Conservation (phyloP, 257 asterid species). For the Nicotiana benthamiana region DNA sequence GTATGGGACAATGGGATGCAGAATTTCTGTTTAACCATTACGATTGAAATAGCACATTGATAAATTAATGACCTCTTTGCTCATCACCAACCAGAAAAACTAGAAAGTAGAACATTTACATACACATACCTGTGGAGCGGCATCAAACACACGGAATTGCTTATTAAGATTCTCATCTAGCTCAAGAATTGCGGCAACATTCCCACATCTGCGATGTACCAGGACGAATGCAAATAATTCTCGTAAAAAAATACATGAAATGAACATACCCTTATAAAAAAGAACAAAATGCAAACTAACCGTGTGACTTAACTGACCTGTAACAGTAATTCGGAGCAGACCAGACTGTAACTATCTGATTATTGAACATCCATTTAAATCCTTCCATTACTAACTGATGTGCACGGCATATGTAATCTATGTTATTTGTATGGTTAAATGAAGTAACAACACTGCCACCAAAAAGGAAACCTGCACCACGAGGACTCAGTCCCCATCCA, state of each 20-base stretch:
- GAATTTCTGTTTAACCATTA: not conserved
- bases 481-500: slow-evolving; percentile 98
- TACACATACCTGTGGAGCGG: slow-evolving; percentile 84
- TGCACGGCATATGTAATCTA: slow-evolving; percentile 94
- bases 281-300: not conserved
- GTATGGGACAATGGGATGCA: not conserved
- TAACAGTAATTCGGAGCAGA: slow-evolving; percentile 98
- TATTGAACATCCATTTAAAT: slow-evolving; percentile 90
- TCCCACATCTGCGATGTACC: slow-evolving; percentile 69
- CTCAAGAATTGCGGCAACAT: slow-evolving; percentile 95
- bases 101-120: not conserved
- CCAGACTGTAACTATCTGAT: slow-evolving; percentile 96
- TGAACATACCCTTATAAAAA: not conserved
- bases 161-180: slow-evolving; percentile 74
- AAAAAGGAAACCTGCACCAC: slow-evolving; percentile 95
- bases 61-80: not conserved
- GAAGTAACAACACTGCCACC: slow-evolving; percentile 84
- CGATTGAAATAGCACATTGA: not conserved
- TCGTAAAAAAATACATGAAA: not conserved
- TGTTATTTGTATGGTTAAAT: slow-evolving; percentile 72
- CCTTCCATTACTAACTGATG: slow-evolving; percentile 99
- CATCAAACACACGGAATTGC: slow-evolving; percentile 78
- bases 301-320: slow-evolving; percentile 35
- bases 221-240: not conserved
- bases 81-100: not conserved